Evolutionary conservation across 202 grass and related monocot species (phyloP), one percentile per base, ranked within the genome.

Genomic region (Zoysia matrella): DNA sequence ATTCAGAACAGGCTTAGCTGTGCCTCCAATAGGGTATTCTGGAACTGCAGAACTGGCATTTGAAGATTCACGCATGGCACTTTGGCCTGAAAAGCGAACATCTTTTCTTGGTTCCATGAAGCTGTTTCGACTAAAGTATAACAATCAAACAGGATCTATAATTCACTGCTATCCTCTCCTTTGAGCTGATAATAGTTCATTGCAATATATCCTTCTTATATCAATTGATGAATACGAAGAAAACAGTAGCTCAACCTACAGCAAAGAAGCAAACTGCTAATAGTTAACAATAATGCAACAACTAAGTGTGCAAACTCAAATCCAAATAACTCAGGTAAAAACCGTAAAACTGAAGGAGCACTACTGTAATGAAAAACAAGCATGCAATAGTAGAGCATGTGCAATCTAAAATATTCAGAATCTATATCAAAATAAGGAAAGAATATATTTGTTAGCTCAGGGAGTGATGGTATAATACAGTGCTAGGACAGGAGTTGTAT

Each of bases 1-100:
- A 78, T 97, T 97, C 60, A 97, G 90, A 2, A 94, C 95, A 74
- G 95, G 92, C 75, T 88, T 93, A 52, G 54, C 13, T 18, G 55
- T 55, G 64, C 84, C 74, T 64, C 88, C 80, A 54, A 68, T 69
- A 71, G 58, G 75, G 58, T 86, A 81, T 15, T 89, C 86, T 63
- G 80, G 84, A 45, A 78, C 47, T 9, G 77, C 78, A 57, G 84
- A 82, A 82, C 49, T 86, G 41, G 69, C 55, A 47, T 78, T 86
- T 75, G 89, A 79, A 15, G 86, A 82, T 60, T 68, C 83, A 16
- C 77, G 86, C 57, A 65, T 67, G 13, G 77, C 58, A 60, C 58
- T 80, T 81, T 89, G 89, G 47, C 70, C 65, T 83, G 74, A 65
- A 80, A 71, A 74, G 15, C 51, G 82, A 48, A 65, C 74, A 52